These are phyloP conservation scores for Suhomyces faveliae DNA, from an alignment of 805 yeast species.

Conservation along the genomic window DNA sequence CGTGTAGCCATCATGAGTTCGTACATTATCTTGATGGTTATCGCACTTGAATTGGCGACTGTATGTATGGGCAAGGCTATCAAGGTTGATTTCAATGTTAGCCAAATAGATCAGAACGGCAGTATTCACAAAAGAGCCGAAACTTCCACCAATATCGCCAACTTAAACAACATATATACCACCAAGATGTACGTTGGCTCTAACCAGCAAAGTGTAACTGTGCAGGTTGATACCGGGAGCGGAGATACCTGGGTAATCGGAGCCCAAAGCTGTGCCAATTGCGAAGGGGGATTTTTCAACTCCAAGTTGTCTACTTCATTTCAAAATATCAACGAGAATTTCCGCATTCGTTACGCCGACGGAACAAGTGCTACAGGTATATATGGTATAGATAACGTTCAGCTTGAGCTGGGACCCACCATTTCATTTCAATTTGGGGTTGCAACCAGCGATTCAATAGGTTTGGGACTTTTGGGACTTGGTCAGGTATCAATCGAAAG, in stretches of 20 bases:
- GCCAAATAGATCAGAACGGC: not conserved
- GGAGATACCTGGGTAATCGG: conserved; percentile 11
- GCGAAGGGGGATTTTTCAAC: conserved; percentile 9
- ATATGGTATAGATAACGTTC: conserved; percentile 7
- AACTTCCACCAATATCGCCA: not conserved
- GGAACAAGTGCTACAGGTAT: conserved; percentile 7
- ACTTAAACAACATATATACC: conserved; percentile 3
- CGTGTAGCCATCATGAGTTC: not conserved
- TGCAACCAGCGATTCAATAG: conserved; percentile 2
- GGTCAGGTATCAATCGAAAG: not conserved
- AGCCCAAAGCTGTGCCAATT: not conserved
- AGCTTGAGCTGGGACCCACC: conserved; percentile 4
- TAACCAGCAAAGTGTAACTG: conserved; percentile 8
- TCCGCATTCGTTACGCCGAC: conserved; percentile 8
- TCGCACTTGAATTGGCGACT: not conserved
- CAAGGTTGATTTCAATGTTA: not conserved
- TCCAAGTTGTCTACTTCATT: conserved; percentile 9
- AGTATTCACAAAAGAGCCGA: not conserved
- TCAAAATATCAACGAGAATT: conserved; percentile 3
- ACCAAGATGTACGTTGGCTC: conserved; percentile 8
- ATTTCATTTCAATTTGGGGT: conserved; percentile 10
- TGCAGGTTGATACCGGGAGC: conserved; percentile 12
- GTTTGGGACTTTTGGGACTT: conserved; percentile 7
- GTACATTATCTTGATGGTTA: not conserved
- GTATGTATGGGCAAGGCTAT: not conserved